Percentiles rank a stretch among this genome's conserved stretches.
phyloP scores from a whole-genome alignment of 2,329 filamentous ascomycete genomes.

The Chrysosporium queenslandicum region DNA sequence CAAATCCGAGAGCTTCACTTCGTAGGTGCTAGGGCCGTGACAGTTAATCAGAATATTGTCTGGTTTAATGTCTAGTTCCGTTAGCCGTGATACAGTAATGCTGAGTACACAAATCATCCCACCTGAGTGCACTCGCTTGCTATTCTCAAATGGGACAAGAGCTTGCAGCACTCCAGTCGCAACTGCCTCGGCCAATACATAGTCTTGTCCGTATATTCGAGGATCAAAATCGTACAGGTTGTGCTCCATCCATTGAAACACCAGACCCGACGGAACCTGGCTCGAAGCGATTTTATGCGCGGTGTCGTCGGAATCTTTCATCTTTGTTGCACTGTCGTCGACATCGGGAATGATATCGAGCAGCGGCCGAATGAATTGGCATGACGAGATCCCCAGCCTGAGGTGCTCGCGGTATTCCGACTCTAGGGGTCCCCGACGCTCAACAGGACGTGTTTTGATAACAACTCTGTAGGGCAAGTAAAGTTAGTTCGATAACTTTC shows the following conservation, averaged over 20 bases:
- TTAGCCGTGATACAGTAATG: constrained; percentile 9
- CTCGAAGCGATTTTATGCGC: not conserved
- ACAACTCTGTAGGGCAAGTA: constrained; percentile 11
- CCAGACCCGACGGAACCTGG: constrained; percentile 11
- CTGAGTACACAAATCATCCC: constrained; percentile 11
- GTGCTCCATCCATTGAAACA: constrained; percentile 14
- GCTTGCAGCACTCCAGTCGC: constrained; percentile 12
- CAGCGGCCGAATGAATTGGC: constrained; percentile 10
- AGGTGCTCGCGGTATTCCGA: constrained; percentile 12
- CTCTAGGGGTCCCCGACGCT: constrained; percentile 11
- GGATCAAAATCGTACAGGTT: constrained; percentile 14
- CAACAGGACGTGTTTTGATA: constrained; percentile 13
- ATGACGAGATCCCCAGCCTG: constrained; percentile 9
- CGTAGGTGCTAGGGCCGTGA: constrained; percentile 7
- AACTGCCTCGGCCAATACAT: constrained; percentile 13
- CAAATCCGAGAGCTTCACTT: constrained; percentile 13
- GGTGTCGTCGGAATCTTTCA: constrained; percentile 9
- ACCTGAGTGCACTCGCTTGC: constrained; percentile 12
- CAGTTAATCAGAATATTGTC: constrained; percentile 12
- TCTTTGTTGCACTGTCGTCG: constrained; percentile 8
- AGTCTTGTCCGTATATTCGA: constrained; percentile 11
- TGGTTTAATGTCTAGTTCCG: constrained; percentile 11
- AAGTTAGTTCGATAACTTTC: constrained; percentile 8
- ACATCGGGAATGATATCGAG: constrained; percentile 11
- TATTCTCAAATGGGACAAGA: constrained; percentile 14